A percentile compares a stretch with the other conserved stretches of the same genome.
Conservation (phyloP, 2,329 filamentous ascomycete genomes). For the Pestalotiopsis sp. region DNA sequence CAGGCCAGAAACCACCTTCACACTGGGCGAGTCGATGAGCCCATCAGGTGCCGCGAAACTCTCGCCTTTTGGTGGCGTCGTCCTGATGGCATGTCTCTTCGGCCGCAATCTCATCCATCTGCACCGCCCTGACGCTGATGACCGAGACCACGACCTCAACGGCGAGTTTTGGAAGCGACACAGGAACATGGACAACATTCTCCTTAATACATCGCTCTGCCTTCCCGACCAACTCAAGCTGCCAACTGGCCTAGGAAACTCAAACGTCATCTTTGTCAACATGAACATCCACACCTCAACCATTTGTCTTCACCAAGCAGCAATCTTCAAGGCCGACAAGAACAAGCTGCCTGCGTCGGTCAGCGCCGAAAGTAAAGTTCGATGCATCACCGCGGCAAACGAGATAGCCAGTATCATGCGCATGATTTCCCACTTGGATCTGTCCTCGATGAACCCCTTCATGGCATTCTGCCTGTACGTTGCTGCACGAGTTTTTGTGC, state of each 20-base stretch:
- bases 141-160: slow-evolving; percentile 84
- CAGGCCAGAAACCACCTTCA: slow-evolving; percentile 70
- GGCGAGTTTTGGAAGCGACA: slow-evolving; percentile 97
- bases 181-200: slow-evolving; percentile 82
- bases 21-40: slow-evolving; percentile 69
- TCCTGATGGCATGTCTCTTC: slow-evolving; percentile 86
- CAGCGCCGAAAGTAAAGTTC: slow-evolving; percentile 85
- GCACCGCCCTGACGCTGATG: slow-evolving; percentile 80
- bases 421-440: slow-evolving; percentile 87
- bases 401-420: slow-evolving; percentile 96
- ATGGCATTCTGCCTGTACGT: slow-evolving; percentile 95
- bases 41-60: slow-evolving; percentile 73
- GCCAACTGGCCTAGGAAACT: slow-evolving; percentile 71
- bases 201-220: slow-evolving; percentile 83
- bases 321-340: slow-evolving; percentile 96
- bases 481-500: slow-evolving; percentile 91
- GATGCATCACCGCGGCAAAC: slow-evolving; percentile 90
- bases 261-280: slow-evolving; percentile 90
- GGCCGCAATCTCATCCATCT: slow-evolving; percentile 90
- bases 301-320: slow-evolving; percentile 96
- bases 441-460: slow-evolving; percentile 90
- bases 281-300: slow-evolving; percentile 97
- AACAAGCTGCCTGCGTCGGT: slow-evolving; percentile 77
- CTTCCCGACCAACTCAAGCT: slow-evolving; percentile 82
- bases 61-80: slow-evolving; percentile 77